These are phyloP conservation scores for Mallotus japonicus DNA, from an alignment of 441 rosid species.

Conservation along the genomic window DNA sequence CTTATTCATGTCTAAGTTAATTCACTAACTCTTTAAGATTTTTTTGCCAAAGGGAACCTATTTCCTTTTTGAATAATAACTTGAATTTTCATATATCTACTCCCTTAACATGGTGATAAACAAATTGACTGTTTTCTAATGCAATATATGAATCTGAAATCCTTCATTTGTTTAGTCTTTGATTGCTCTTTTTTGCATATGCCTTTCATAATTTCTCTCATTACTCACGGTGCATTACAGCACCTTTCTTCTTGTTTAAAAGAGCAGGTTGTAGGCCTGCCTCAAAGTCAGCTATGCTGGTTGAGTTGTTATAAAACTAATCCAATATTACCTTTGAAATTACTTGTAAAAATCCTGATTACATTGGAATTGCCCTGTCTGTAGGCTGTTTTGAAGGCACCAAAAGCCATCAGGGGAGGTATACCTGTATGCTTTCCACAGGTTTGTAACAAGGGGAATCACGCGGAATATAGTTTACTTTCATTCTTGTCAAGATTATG, in stretches of 20 bases:
- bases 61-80: conserved; percentile 4
- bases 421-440: conserved; percentile 97
- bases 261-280: neutral
- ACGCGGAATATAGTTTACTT: conserved; percentile 10
- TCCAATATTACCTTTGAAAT: neutral
- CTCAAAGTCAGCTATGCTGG: neutral
- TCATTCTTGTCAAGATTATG: conserved; percentile 1
- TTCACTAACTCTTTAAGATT: conserved; percentile 7
- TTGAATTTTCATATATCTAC: neutral
- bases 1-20: neutral
- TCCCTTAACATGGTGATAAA: neutral
- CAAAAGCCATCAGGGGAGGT: conserved; percentile 81
- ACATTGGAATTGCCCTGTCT: neutral
- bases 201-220: neutral
- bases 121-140: conserved; percentile 4
- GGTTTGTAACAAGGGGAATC: conserved; percentile 46
- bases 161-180: neutral
- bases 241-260: neutral
- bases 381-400: conserved; percentile 78
- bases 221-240: neutral
- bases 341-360: neutral
- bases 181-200: neutral
- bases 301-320: conserved; percentile 2
- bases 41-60: neutral
- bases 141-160: neutral